Evolutionary conservation across 192 early-diverging fungal species (phyloP).

Genomic region (Radiomyces spectabilis): DNA sequence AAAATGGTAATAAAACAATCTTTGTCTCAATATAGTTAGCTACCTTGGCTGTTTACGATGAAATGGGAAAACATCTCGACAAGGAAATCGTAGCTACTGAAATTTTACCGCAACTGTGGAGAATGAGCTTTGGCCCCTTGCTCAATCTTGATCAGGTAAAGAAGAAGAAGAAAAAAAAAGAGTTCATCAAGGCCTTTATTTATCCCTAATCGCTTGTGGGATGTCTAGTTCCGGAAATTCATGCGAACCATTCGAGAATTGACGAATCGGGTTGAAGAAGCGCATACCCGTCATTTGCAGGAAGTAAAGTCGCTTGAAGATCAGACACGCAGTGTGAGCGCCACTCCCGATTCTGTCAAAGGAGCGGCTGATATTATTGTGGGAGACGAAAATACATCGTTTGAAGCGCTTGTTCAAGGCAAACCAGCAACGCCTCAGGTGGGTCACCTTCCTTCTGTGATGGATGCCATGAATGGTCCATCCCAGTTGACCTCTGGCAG

Average conservation of each 20-base stretch:
- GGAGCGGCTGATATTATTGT: neutral
- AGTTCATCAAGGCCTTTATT: neutral
- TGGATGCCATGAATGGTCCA: constrained; percentile 4
- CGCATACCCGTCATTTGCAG: constrained; percentile 54
- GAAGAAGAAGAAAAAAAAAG: neutral
- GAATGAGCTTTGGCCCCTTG: constrained; percentile 57
- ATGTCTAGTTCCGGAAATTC: constrained; percentile 50
- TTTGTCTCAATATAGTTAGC: constrained; percentile 43
- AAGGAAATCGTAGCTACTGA: constrained; percentile 67
- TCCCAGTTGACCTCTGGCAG: too few relatives aligned
- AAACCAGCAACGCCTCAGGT: neutral
- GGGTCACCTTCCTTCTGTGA: neutral
- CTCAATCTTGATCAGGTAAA: constrained; percentile 63
- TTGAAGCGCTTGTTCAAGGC: constrained; percentile 12
- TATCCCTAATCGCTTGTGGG: neutral
- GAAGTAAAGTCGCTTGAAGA: constrained; percentile 45
- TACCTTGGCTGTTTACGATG: constrained; percentile 72
- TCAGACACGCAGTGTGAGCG: constrained; percentile 32
- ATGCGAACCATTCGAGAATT: constrained; percentile 52
- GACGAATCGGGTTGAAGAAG: constrained; percentile 46
- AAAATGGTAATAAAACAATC: neutral
- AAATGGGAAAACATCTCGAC: constrained; percentile 65
- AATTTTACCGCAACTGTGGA: constrained; percentile 75
- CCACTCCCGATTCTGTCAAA: constrained; percentile 12
- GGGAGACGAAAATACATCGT: neutral